Conservation (phyloP, 2,329 filamentous ascomycete species). For the Pezicula neosporulosa region DNA sequence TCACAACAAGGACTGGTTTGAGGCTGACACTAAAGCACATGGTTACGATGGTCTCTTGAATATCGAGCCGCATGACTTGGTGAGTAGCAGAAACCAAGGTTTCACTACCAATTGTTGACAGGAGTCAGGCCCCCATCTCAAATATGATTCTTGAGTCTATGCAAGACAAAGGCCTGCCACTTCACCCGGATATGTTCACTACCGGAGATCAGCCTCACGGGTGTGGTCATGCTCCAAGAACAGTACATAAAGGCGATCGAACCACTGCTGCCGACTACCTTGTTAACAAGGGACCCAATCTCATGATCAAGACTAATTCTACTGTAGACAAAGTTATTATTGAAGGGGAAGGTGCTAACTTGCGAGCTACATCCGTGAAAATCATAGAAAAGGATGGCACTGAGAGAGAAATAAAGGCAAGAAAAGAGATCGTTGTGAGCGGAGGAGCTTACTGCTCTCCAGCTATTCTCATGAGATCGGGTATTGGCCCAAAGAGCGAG, state of each 20-base stretch:
- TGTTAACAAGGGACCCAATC: constrained; percentile 30
- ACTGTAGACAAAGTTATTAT: constrained; percentile 51
- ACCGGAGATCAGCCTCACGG: constrained; percentile 48
- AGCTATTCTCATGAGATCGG: constrained; percentile 49
- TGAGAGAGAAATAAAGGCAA: constrained; percentile 33
- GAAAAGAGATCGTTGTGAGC: constrained; percentile 44
- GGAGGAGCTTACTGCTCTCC: constrained; percentile 49
- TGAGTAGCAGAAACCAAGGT: constrained; percentile 13
- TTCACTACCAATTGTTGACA: neutral
- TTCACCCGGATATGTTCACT: constrained; percentile 58
- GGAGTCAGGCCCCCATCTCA: constrained; percentile 43
- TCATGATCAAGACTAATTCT: constrained; percentile 41
- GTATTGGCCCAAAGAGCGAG: constrained; percentile 43
- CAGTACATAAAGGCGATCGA: constrained; percentile 47
- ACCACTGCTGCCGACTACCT: constrained; percentile 52
- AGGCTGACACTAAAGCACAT: constrained; percentile 43
- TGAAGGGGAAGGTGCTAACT: constrained; percentile 28
- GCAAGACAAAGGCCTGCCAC: constrained; percentile 47
- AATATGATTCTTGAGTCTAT: constrained; percentile 51
- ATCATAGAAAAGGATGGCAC: constrained; percentile 38
- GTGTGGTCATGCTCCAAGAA: constrained; percentile 51
- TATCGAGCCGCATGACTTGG: constrained; percentile 54
- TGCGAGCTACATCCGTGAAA: constrained; percentile 42
- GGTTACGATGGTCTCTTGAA: constrained; percentile 49
- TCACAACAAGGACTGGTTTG: constrained; percentile 54